Evolutionary conservation across 1,139 yeast species (phyloP).

Genomic region (Candida sanyaensis): DNA sequence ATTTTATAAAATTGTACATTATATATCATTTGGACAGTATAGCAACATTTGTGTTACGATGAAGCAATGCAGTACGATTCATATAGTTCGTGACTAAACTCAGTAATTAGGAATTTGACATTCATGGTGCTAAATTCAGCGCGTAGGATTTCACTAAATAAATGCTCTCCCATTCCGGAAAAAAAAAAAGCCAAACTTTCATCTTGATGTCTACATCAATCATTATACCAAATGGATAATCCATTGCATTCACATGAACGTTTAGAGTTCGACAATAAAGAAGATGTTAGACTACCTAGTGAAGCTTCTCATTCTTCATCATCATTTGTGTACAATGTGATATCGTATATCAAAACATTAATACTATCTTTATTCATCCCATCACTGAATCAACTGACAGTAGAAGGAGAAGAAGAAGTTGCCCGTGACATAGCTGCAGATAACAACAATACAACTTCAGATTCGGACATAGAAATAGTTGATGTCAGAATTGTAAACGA

Average conservation of each 20-base stretch:
- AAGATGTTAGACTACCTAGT: not conserved
- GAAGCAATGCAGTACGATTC: too few relatives aligned
- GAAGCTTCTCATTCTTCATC: not conserved
- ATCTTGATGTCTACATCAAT: not conserved
- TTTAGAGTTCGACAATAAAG: slow-evolving; percentile 1
- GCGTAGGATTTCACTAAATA: too few relatives aligned
- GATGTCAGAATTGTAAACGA: slow-evolving; percentile 13
- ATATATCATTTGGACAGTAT: too few relatives aligned
- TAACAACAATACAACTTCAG: not conserved
- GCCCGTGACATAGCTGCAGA: not conserved
- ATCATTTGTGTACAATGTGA: not conserved
- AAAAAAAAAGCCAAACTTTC: not conserved
- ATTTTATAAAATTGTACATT: not conserved
- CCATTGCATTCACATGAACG: slow-evolving; percentile 9
- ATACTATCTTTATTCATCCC: slow-evolving; percentile 1
- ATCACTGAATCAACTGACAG: not conserved
- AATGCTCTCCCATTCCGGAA: not conserved
- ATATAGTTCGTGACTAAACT: too few relatives aligned
- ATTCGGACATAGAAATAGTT: slow-evolving; percentile 14
- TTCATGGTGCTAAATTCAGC: too few relatives aligned
- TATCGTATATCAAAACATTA: not conserved
- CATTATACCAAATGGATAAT: not conserved
- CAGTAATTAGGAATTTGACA: too few relatives aligned
- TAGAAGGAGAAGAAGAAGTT: not conserved
- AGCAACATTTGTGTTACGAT: too few relatives aligned